Evolutionary conservation across 2,329 filamentous ascomycete genomes (phyloP), one percentile per base, ranked within the genome.

Genomic region (Colletotrichum higginsianum): DNA sequence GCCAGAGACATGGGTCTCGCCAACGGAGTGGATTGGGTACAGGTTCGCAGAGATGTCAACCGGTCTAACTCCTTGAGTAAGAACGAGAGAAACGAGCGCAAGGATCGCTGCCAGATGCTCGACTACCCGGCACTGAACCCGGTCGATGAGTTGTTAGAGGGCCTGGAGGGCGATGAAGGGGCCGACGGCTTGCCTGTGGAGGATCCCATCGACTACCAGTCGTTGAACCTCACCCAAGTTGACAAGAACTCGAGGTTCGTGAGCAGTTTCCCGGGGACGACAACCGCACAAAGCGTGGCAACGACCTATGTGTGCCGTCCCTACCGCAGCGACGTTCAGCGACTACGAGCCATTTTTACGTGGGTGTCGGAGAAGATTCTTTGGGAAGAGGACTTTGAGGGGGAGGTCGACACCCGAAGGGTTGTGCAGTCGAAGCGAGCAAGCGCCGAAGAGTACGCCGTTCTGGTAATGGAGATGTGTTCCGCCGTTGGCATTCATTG

Each of bases 161-260:
- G 91, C 64, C 91, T 94, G 12, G 92, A 98, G 79, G 96, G 96
- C 9, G 95, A 98, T 76, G 96, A 99, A 82, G 93, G 92, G 9
- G 91, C 92, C 4, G 93, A 98, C 78, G 96, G 95, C 1, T 87
- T 93, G 74, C 93, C 95, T 0, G 92, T 99, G n/a, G 85, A 86
- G 12, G 91, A 97, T 61, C 92, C 95, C 2, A 93, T 91, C 16
- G 93, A 98, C 80, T 98, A 96, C 79, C 89, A 90, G 58, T 85
- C 87, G 9, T 91, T 95, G 61, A 98, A 96, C 80, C 86, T 98
- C 53, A 90, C 88, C 68, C 89, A 98, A 69, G 96, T 99, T 1
- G 96, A 99, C 85, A 99, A 99, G 83, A 98, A 95, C 78, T 93
- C 95, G 6, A 91, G 96, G 1, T 99, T 98, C 80, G 89, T 98